Percentiles rank a stretch among this genome's conserved stretches.
Evolutionary conservation across 1,284 basidiomycete species (phyloP).

Genomic region (Apiotrichum brassicae): DNA sequence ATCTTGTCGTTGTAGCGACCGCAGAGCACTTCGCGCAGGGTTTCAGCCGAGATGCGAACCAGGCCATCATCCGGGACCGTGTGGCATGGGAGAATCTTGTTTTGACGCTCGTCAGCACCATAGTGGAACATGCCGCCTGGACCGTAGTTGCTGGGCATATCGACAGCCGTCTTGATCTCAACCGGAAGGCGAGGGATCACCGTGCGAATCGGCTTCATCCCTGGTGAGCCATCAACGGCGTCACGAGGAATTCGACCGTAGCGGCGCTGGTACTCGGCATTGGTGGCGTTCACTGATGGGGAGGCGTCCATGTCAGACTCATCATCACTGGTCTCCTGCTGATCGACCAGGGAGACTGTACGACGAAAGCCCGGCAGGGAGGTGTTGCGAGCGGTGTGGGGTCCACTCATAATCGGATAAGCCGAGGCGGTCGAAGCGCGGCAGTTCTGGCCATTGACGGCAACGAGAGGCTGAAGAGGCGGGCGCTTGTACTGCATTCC

Average conservation of each 20-base stretch:
- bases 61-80: conserved; percentile 89
- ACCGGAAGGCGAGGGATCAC: neutral
- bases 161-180: neutral
- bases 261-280: conserved; percentile 29
- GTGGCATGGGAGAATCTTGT: conserved; percentile 91
- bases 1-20: conserved; percentile 64
- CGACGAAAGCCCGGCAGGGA: conserved; percentile 35
- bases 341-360: conserved; percentile 44
- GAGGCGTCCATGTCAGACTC: conserved; percentile 38
- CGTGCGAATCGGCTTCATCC: conserved; percentile 21
- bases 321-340: conserved; percentile 33
- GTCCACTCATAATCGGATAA: conserved; percentile 36
- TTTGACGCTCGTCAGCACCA: conserved; percentile 84
- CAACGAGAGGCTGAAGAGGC: conserved; percentile 18
- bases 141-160: conserved; percentile 18
- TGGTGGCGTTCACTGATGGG: conserved; percentile 26
- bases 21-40: conserved; percentile 69
- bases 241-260: conserved; percentile 21
- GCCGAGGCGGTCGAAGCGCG: conserved; percentile 22
- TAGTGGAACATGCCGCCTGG: conserved; percentile 63
- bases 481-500: conserved; percentile 28
- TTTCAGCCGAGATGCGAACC: conserved; percentile 77
- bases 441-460: neutral
- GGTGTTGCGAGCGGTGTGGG: conserved; percentile 5
- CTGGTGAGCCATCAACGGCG: conserved; percentile 37